Evolutionary conservation across 805 yeast species (phyloP), one percentile per base, ranked within the genome.

Genomic region (Candida nitratophila): DNA sequence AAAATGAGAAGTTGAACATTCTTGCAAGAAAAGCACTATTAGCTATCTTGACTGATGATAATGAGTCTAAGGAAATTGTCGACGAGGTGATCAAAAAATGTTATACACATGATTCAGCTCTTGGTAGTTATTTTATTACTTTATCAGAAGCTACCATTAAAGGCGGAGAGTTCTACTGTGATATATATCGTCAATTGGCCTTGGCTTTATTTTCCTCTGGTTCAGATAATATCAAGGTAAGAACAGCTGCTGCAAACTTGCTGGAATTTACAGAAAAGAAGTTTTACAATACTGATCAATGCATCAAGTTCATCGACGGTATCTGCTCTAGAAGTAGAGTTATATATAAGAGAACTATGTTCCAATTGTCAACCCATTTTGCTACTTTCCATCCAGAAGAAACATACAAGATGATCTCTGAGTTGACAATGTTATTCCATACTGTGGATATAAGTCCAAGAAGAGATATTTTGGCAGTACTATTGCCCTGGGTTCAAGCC

Each of bases 401-500:
- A 52, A 76, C 80, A 45, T 71, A 71, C 56, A 66, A 70, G 47
- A 68, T 86, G 60, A 75, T 91, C 54, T 81, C 95, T 49, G 79
- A 85, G 61, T 63, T 86, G 62, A 77, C 93, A 4, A 70, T 77
- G 73, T 73, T 79, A 53, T 81, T 86, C 63, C 79, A 81, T 55
- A 73, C 74, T 38, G 83, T 83, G 42, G 66, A 65, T 41, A 67
- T 73, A 34, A 73, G 74, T 21, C 74, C 85, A 1, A 73, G 93
- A 55, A 77, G 86, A 46, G 96, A 90, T 59, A 73, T 91, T 12
- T 65, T 91, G 44, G 80, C 93, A 0, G 81, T 90, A 21, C 61
- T 93, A 41, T 68, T 87, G 10, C 97, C 99, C 1, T 93, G 98
- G 97, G 78, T 90, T n/a, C 93, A 86, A 55, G 77, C 82, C 2